Percentiles rank a stretch among this genome's conserved stretches.
Evolutionary conservation across 192 early-diverging fungal species (phyloP).

Genomic region (Gaertneriomyces sp.): DNA sequence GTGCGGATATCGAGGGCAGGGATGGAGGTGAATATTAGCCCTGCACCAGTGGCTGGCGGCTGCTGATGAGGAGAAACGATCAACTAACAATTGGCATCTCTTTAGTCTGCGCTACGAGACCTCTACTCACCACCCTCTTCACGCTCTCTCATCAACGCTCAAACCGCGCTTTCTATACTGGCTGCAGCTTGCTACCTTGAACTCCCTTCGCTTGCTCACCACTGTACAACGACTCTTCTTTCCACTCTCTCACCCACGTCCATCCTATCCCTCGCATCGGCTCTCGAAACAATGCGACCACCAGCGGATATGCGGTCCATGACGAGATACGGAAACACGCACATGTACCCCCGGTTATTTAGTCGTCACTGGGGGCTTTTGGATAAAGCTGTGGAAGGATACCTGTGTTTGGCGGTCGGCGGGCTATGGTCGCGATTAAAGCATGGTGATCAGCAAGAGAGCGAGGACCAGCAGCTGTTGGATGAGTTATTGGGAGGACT

Average conservation of each 20-base stretch:
- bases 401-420: conserved; percentile 17
- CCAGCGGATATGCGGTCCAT: neutral
- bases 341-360: conserved; percentile 18
- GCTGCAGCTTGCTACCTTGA: conserved; percentile 42
- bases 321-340: conserved; percentile 13
- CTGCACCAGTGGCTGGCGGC: neutral
- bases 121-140: conserved; percentile 18
- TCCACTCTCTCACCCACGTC: conserved; percentile 11
- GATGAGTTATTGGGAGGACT: conserved; percentile 4
- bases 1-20: conserved; percentile 18
- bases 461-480: neutral
- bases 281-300: conserved; percentile 24
- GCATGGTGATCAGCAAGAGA: neutral
- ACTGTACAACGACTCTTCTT: conserved; percentile 26
- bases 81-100: neutral
- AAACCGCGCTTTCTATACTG: conserved; percentile 17
- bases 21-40: conserved; percentile 12
- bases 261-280: conserved; percentile 18
- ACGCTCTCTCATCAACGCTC: conserved; percentile 10
- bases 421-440: neutral
- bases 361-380: neutral
- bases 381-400: conserved; percentile 9
- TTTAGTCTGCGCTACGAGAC: conserved; percentile 8
- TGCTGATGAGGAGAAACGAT: neutral
- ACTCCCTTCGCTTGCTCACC: conserved; percentile 17